Evolutionary conservation across 176 grass and related monocot genomes (phyloP).

Genomic region (Dactylis glomerata): DNA sequence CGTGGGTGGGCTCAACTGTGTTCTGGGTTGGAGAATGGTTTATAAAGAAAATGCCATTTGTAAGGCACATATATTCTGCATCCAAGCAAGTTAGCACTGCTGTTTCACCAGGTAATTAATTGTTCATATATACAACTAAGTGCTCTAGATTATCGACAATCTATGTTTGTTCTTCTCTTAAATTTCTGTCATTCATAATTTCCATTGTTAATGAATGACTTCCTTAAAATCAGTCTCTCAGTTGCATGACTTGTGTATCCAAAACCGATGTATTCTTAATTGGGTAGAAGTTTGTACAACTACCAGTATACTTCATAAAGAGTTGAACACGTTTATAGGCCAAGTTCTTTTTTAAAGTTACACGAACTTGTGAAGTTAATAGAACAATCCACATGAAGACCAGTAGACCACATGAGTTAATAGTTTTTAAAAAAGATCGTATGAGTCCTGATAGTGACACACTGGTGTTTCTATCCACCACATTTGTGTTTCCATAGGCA

Average conservation of each 20-base stretch:
- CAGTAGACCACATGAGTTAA: neutral
- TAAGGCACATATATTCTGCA: conserved; percentile 95
- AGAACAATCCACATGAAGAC: neutral
- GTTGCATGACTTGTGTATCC: neutral
- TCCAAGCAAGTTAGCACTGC: conserved; percentile 99
- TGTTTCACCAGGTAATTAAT: conserved; percentile 82
- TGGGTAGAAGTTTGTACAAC: neutral
- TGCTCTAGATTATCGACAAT: neutral
- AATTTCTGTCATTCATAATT: neutral
- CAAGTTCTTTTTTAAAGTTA: neutral
- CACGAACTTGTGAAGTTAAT: neutral
- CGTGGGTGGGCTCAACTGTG: conserved; percentile 85
- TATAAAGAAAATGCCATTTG: conserved; percentile 91
- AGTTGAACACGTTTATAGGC: neutral
- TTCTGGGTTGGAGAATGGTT: conserved; percentile 98
- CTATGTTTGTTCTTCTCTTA: neutral
- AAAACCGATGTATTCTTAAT: neutral
- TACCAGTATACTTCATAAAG: conserved; percentile 6
- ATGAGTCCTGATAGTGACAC: neutral
- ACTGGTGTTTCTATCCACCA: neutral
- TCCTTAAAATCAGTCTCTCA: neutral
- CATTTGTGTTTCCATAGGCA: neutral
- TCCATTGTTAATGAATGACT: neutral
- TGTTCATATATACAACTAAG: neutral
- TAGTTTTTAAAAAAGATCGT: neutral